Evolutionary conservation across 73 alveolate genomes (phyloP).

Genomic region (Paramecium tetraurelia): DNA sequence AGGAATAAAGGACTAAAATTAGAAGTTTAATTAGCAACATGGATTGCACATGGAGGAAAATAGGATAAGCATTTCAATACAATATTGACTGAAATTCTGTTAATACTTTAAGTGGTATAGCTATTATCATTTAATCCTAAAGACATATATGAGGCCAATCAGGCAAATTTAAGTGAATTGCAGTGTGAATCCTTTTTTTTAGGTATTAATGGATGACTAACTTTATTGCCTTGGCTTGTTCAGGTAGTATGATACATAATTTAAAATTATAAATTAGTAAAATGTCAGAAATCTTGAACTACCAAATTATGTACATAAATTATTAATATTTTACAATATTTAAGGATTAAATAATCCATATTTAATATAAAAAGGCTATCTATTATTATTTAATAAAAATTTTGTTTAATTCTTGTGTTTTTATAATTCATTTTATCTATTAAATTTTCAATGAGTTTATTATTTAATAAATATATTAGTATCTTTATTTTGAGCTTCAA

Average conservation of each 20-base stretch:
- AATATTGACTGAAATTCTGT: not conserved
- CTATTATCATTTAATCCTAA: constrained; percentile 12
- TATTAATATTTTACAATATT: not conserved
- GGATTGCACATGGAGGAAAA: not conserved
- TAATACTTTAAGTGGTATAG: not conserved
- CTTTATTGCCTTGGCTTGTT: not conserved
- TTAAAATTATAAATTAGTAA: not conserved
- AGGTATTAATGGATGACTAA: not conserved
- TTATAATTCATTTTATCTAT: too few relatives aligned
- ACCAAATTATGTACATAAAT: not conserved
- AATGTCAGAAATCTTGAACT: not conserved
- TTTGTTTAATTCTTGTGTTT: too few relatives aligned
- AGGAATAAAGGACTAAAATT: constrained; percentile 10
- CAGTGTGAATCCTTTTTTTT: not conserved
- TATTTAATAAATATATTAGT: too few relatives aligned
- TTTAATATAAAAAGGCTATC: too few relatives aligned
- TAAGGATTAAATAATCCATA: not conserved
- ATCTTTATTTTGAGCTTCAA: too few relatives aligned
- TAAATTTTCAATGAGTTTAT: too few relatives aligned
- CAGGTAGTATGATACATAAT: not conserved
- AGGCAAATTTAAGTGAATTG: not conserved
- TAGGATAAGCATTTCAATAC: not conserved
- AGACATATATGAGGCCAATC: not conserved
- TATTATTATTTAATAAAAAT: too few relatives aligned
- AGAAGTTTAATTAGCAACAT: not conserved